phyloP scores from a whole-genome alignment of 768 basidiomycete species.

The Pilatotrama ljubarskyi region DNA sequence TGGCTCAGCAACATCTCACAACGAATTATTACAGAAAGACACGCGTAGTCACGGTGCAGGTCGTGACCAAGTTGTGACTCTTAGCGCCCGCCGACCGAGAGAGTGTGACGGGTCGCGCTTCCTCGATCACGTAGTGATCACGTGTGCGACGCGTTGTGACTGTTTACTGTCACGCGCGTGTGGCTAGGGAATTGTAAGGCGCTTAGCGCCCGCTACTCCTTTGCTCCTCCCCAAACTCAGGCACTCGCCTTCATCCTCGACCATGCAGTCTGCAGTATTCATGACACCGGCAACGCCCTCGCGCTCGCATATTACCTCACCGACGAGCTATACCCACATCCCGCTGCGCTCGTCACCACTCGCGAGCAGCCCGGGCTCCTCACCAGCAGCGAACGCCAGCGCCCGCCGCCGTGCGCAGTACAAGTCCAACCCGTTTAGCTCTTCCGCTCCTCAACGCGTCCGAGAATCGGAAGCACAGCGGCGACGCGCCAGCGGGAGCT shows the following conservation, averaged over 20 bases:
- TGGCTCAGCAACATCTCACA: too few relatives aligned
- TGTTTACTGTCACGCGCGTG: constrained; percentile 7
- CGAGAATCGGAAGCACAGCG: constrained; percentile 1
- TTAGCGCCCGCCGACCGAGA: neutral
- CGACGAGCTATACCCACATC: neutral
- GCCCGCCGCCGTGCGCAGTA: constrained; percentile 58
- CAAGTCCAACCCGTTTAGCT: constrained; percentile 41
- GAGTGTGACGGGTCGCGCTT: neutral
- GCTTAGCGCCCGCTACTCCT: neutral
- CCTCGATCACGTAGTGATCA: neutral
- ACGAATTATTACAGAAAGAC: too few relatives aligned
- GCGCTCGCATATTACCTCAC: neutral
- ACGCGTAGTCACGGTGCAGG: too few relatives aligned
- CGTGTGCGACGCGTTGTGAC: neutral
- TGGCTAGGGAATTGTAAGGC: neutral
- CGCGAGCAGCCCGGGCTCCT: constrained; percentile 43
- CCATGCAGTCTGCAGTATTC: constrained; percentile 5
- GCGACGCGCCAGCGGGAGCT: neutral
- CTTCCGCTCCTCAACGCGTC: constrained; percentile 30
- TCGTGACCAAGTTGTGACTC: too few relatives aligned
- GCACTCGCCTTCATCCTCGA: neutral
- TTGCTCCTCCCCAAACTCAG: neutral
- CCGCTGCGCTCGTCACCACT: constrained; percentile 49
- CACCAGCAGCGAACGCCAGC: constrained; percentile 46
- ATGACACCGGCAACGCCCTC: constrained; percentile 12